Conservation (phyloP, 176 grass and related monocot genomes). For the Avena insularis region DNA sequence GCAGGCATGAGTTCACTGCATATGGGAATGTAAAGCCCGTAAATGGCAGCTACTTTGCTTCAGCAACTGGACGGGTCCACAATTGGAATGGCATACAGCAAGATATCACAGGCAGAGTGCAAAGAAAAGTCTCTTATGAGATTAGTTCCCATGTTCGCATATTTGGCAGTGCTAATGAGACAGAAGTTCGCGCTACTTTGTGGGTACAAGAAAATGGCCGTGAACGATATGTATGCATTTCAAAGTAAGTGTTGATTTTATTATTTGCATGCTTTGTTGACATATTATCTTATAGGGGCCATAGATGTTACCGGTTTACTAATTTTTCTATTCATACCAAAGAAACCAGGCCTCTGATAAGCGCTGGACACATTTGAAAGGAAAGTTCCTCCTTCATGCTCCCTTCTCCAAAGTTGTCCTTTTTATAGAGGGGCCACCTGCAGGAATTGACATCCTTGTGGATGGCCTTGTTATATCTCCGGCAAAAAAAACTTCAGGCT, state of each 20-base stretch:
- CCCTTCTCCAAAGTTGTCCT: constrained; percentile 75
- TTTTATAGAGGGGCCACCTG: constrained; percentile 89
- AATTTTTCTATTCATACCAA: constrained; percentile 33
- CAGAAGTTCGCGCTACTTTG: constrained; percentile 73
- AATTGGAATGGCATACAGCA: constrained; percentile 95
- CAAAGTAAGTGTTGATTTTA: constrained; percentile 68
- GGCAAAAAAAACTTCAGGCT: constrained; percentile 59
- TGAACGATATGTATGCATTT: constrained; percentile 79
- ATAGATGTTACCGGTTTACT: background rate
- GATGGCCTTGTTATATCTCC: constrained; percentile 72
- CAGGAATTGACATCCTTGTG: constrained; percentile 89
- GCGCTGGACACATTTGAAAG: constrained; percentile 86
- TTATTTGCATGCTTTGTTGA: constrained; percentile 15
- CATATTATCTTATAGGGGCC: constrained; percentile 13
- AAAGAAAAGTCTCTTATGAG: constrained; percentile 75
- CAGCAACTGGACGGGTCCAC: constrained; percentile 70
- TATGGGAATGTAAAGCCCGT: constrained; percentile 69
- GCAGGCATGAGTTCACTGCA: constrained; percentile 65
- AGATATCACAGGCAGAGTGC: constrained; percentile 80
- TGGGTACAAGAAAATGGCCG: constrained; percentile 90
- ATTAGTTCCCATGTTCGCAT: constrained; percentile 74
- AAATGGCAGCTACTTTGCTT: constrained; percentile 78
- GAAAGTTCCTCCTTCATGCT: constrained; percentile 84
- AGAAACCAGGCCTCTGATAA: constrained; percentile 83
- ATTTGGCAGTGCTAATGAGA: constrained; percentile 63